Evolutionary conservation across 176 grass and related monocot genomes (phyloP).

Genomic region (Microstegium vimineum): DNA sequence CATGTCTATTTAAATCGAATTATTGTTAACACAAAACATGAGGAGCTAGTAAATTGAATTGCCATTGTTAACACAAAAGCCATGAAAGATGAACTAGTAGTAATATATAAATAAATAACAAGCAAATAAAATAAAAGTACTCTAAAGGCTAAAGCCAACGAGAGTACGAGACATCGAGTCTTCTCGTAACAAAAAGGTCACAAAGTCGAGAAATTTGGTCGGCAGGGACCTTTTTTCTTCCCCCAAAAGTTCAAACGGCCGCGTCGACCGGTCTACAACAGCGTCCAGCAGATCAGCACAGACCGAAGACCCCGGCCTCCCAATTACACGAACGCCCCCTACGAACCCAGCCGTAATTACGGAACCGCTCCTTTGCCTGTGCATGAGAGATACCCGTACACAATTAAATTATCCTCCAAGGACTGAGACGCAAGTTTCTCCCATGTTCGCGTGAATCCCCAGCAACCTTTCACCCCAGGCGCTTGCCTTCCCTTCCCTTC

Average conservation of each 20-base stretch:
- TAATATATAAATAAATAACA: background rate
- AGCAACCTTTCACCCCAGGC: background rate
- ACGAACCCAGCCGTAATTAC: background rate
- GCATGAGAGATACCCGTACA: accelerated
- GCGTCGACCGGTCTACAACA: background rate
- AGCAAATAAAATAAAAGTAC: background rate
- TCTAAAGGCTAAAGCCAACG: too few species aligned
- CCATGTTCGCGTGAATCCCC: slow-evolving; percentile 3
- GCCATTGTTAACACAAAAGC: too few species aligned
- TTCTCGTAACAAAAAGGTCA: background rate
- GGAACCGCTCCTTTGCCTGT: background rate
- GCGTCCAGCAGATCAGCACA: background rate
- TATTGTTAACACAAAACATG: background rate
- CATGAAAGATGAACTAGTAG: background rate
- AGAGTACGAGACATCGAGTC: background rate
- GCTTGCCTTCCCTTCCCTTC: background rate
- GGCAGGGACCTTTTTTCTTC: background rate
- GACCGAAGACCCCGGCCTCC: background rate
- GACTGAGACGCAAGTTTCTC: background rate
- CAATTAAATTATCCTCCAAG: background rate
- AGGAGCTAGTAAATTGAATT: background rate
- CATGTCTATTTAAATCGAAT: background rate
- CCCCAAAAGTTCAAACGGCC: background rate
- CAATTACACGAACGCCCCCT: background rate
- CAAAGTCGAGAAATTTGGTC: background rate